Evolutionary conservation across 1,284 basidiomycete species (phyloP).

Genomic region (Chalciporus piperatoides): DNA sequence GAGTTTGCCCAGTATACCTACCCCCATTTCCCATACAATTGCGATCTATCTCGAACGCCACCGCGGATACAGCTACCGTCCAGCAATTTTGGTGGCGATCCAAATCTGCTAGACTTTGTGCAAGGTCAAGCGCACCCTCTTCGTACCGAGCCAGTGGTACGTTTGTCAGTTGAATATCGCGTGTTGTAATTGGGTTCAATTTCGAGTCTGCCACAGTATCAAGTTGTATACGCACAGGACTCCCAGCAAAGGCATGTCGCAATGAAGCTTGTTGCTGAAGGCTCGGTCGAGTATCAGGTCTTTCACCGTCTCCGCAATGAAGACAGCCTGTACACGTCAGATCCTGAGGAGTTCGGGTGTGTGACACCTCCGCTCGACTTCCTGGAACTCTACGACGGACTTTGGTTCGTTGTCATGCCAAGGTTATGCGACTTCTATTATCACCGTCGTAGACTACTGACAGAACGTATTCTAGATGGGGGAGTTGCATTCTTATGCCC

Average conservation of each 20-base stretch:
- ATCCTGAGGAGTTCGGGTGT: slow-evolving; percentile 1
- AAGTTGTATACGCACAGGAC: slow-evolving; percentile 1
- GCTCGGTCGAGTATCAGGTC: background rate
- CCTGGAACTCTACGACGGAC: slow-evolving; percentile 7
- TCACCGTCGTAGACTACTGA: background rate
- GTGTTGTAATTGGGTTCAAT: background rate
- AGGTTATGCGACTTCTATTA: slow-evolving; percentile 8
- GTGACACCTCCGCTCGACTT: slow-evolving; percentile 20
- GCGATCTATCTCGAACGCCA: background rate
- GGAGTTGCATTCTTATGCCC: background rate
- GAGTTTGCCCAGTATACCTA: background rate
- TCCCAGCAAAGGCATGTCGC: slow-evolving; percentile 1
- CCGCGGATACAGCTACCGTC: background rate
- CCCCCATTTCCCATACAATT: background rate
- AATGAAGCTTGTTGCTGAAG: slow-evolving; percentile 3
- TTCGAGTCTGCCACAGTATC: background rate
- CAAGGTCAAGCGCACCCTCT: background rate
- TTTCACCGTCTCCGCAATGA: slow-evolving; percentile 2
- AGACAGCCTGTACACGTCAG: background rate
- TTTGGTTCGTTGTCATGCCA: slow-evolving; percentile 24
- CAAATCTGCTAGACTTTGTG: background rate
- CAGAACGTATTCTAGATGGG: background rate
- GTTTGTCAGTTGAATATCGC: background rate
- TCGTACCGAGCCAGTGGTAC: background rate
- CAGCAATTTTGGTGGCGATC: background rate